phyloP scores from a whole-genome alignment of 2,329 filamentous ascomycete genomes.

The Aspergillus pseudoglaucus region DNA sequence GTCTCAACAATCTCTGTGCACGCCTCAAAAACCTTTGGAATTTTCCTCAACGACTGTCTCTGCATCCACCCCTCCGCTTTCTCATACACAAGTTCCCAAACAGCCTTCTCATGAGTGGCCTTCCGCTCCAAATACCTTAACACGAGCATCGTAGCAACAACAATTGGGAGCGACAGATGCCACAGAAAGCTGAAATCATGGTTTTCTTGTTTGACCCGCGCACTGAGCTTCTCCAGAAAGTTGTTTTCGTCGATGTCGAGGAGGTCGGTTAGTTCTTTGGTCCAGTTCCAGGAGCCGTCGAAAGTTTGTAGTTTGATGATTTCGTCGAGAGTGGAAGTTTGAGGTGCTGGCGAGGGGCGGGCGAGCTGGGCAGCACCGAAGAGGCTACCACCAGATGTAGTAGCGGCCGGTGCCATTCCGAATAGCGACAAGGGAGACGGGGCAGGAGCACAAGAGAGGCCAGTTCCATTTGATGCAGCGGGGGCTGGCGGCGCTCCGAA shows the following conservation, averaged over 20 bases:
- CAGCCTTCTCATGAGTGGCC: not conserved
- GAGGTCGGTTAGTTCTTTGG: slow-evolving; percentile 12
- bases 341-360: not conserved
- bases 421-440: too few species aligned
- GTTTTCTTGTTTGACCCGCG: not conserved
- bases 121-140: slow-evolving; percentile 8
- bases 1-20: not conserved
- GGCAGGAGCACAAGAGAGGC: too few species aligned
- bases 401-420: too few species aligned
- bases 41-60: not conserved
- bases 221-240: not conserved
- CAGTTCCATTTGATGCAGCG: too few species aligned
- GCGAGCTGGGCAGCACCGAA: not conserved
- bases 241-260: slow-evolving; percentile 7
- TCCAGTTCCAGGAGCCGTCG: slow-evolving; percentile 48
- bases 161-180: not conserved
- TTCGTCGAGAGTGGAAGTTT: slow-evolving; percentile 25
- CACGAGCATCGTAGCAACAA: slow-evolving; percentile 10
- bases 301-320: slow-evolving; percentile 54
- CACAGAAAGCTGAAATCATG: not conserved
- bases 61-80: slow-evolving; percentile 13
- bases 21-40: not conserved
- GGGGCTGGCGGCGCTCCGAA: too few species aligned
- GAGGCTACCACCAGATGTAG: too few species aligned
- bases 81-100: slow-evolving; percentile 13